phyloP scores from a whole-genome alignment of 768 basidiomycete genomes.

The Tephrocybe sp. region DNA sequence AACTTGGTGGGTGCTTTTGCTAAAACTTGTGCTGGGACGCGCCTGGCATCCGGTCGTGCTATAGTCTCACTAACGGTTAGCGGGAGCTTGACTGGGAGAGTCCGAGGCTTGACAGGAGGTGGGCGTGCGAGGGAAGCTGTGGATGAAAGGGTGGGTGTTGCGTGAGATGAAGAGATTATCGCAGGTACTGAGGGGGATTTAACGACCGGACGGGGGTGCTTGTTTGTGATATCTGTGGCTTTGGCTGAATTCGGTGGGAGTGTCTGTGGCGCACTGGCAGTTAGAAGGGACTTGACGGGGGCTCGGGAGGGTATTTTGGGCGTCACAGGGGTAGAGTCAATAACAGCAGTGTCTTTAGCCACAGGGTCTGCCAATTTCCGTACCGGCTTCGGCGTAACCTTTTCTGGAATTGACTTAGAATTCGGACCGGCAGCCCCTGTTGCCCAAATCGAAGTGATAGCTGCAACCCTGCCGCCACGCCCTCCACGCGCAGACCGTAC shows the following conservation, averaged over 20 bases:
- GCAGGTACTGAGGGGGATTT: slow-evolving; percentile 73
- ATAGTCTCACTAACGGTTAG: slow-evolving; percentile 38
- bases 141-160: slow-evolving; percentile 69
- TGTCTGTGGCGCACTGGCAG: slow-evolving; percentile 5
- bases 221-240: slow-evolving; percentile 17
- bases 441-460: slow-evolving; percentile 77
- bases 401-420: background rate
- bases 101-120: slow-evolving; percentile 19
- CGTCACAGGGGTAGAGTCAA: slow-evolving; percentile 2
- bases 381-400: slow-evolving; percentile 1
- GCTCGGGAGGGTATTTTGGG: slow-evolving; percentile 4
- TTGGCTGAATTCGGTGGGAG: slow-evolving; percentile 16
- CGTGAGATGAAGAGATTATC: slow-evolving; percentile 68
- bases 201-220: slow-evolving; percentile 37
- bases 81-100: slow-evolving; percentile 30
- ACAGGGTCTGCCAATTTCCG: background rate
- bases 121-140: slow-evolving; percentile 75
- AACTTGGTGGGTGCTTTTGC: slow-evolving; percentile 23
- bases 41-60: slow-evolving; percentile 11
- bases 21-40: slow-evolving; percentile 7
- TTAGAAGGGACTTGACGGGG: slow-evolving; percentile 5
- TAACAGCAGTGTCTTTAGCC: background rate
- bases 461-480: slow-evolving; percentile 69
- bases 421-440: slow-evolving; percentile 35
- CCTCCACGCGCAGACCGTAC: slow-evolving; percentile 78